Evolutionary conservation across 148 eudicot species (phyloP), one percentile per base, ranked within the genome.

Genomic region (Rhododendron vialii): DNA sequence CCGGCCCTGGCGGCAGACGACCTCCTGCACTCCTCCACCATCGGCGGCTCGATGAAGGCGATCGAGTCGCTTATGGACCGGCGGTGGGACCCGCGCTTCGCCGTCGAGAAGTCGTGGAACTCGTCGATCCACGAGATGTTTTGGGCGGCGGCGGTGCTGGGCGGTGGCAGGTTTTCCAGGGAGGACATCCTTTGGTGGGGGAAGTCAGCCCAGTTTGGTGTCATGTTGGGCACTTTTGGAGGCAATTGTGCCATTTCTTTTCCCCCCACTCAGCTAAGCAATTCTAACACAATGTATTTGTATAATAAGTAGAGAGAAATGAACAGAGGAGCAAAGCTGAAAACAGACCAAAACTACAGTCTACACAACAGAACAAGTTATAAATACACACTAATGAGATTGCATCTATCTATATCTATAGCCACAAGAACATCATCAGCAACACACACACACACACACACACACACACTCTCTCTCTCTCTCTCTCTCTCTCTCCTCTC

Each of bases 181-280:
- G 92, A 80, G 13, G 92, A 69, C 84, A 87, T 69, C 63, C 87
- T 90, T 20, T 89, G 91, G 87, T 92, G 92, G 15, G 86, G 73
- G 20, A 92, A 86, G 61, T 90, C 93, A 12, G 88, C 80, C 98
- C 98, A 92, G 55, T 83, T 90, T 81, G 88, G 85, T 82, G 91
- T 28, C 85, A 91, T 88, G 84, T 35, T 88, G 15, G 98, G 97
- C 17, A 89, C 93, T 88, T 92, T 95, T 3, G 98, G 98, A 76
- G 98, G 98, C 82, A 94, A 87, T 28, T 95, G 96, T 82, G 97
- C 95, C 98, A 95, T 95, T 82, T 61, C 69, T n/a, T 33, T 59
- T 1, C 8, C 45, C 45, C 45, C 1, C 45, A 30, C 41, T 63
- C 1, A 4, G 61, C 82, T 26, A 51, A 30, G 65, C 83, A 35